A percentile compares a stretch with the other conserved stretches of the same genome.
These are phyloP conservation scores for Cinnamomum chago DNA, from an alignment of 164 flowering plant species.

Conservation along the genomic window DNA sequence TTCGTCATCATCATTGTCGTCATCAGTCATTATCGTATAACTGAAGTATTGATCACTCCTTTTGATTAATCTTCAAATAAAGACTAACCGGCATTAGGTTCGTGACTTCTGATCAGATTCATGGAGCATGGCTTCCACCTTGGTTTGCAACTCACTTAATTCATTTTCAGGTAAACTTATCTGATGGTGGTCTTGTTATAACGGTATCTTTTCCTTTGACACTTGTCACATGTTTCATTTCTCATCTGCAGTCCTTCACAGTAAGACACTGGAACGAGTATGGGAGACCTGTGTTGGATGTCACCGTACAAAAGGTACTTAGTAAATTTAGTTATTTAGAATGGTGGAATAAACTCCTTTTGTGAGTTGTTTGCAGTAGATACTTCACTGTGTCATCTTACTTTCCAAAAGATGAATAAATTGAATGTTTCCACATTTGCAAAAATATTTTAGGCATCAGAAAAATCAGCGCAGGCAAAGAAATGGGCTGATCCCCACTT, in stretches of 20 bases:
- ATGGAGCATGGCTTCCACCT: slow-evolving; percentile 95
- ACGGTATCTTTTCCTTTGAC: background rate
- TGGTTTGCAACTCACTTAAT: slow-evolving; percentile 67
- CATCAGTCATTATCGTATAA: too few relatives aligned
- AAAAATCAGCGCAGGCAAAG: slow-evolving; percentile 56
- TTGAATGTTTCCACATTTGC: background rate
- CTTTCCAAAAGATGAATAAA: background rate
- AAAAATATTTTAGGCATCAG: slow-evolving; percentile 48
- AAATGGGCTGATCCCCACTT: slow-evolving; percentile 85
- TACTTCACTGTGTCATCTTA: background rate
- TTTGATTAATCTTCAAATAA: background rate
- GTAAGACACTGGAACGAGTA: slow-evolving; percentile 34
- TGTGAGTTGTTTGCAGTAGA: background rate
- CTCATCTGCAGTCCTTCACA: slow-evolving; percentile 34
- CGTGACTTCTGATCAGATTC: slow-evolving; percentile 44
- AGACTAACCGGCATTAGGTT: background rate
- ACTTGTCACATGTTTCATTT: background rate
- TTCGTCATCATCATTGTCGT: too few relatives aligned
- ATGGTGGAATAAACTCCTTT: background rate
- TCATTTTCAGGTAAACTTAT: slow-evolving; percentile 48
- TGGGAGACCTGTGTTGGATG: slow-evolving; percentile 42
- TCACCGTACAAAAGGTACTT: slow-evolving; percentile 32
- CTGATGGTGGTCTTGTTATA: background rate
- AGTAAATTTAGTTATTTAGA: background rate
- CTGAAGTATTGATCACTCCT: background rate